These are phyloP conservation scores for Penicillium atrosanguineum DNA, from an alignment of 495 filamentous ascomycete species.

Conservation along the genomic window DNA sequence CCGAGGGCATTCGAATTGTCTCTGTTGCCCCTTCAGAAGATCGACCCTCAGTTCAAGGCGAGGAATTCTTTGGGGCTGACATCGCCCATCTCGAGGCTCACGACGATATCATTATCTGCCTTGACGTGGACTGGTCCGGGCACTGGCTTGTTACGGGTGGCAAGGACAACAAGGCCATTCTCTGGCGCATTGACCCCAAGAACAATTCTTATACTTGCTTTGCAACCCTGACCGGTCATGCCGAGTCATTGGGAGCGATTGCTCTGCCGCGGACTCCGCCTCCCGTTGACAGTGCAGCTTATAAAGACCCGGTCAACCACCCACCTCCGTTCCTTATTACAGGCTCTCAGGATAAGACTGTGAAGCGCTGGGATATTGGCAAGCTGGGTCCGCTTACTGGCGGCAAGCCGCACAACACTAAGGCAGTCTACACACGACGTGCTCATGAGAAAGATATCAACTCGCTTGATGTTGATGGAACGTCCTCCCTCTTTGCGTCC, in stretches of 20 bases:
- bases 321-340: constrained; percentile 84
- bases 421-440: constrained; percentile 77
- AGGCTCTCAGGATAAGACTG: constrained; percentile 89
- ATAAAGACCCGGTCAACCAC: constrained; percentile 65
- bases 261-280: constrained; percentile 70
- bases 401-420: constrained; percentile 39
- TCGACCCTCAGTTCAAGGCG: constrained; percentile 27
- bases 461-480: constrained; percentile 74
- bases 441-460: constrained; percentile 99
- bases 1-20: constrained; percentile 86
- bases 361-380: constrained; percentile 84
- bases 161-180: constrained; percentile 90
- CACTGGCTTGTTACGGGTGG: constrained; percentile 94
- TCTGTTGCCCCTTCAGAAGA: constrained; percentile 52
- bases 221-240: constrained; percentile 82
- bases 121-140: constrained; percentile 94
- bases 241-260: constrained; percentile 92
- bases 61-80: constrained; percentile 81
- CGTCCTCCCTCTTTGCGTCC: constrained; percentile 76
- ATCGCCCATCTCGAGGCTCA: constrained; percentile 82
- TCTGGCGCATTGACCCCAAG: constrained; percentile 85
- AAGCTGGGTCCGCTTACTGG: constrained; percentile 39
- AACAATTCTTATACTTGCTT: constrained; percentile 73
- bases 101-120: constrained; percentile 89
- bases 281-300: constrained; percentile 59